Conservation (phyloP, 129 eudicot genomes). For the Dittrichia graveolens region DNA sequence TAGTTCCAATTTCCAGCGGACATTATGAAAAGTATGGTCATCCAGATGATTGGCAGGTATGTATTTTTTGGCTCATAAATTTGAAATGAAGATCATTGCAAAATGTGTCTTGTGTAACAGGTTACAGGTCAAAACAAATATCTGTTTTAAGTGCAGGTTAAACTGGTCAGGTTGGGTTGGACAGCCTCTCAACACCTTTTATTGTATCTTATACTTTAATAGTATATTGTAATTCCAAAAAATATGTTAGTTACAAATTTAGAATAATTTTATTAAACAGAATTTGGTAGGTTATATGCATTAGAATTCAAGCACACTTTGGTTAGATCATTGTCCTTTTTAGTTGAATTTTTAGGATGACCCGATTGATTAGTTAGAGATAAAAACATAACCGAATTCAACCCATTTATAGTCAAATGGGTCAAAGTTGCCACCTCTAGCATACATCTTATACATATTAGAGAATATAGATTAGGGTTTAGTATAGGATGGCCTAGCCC, state of each 20-base stretch:
- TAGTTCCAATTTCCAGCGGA: conserved; percentile 87
- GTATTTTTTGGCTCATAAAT: not conserved
- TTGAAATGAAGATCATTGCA: conserved; percentile 10
- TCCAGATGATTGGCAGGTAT: conserved; percentile 53
- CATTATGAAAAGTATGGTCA: conserved; percentile 92
- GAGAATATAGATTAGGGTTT: too few species aligned
- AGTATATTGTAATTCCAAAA: not conserved
- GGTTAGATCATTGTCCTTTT: not conserved
- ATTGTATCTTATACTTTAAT: not conserved
- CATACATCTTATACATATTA: not conserved
- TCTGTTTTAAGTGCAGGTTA: too few species aligned
- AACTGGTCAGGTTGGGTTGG: not conserved
- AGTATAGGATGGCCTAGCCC: too few species aligned
- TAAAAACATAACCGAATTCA: not conserved
- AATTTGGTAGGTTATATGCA: not conserved
- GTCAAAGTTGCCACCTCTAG: not conserved
- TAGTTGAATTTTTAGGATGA: not conserved
- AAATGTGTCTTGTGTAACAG: too few species aligned
- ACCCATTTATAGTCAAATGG: too few species aligned
- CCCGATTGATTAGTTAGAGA: not conserved
- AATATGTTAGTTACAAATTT: too few species aligned
- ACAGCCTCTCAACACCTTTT: not conserved
- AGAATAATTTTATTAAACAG: not conserved
- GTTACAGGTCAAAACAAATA: too few species aligned
- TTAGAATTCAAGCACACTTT: not conserved